phyloP scores from a whole-genome alignment of 2,329 filamentous ascomycete species.

The Apiospora kogelbergensis region DNA sequence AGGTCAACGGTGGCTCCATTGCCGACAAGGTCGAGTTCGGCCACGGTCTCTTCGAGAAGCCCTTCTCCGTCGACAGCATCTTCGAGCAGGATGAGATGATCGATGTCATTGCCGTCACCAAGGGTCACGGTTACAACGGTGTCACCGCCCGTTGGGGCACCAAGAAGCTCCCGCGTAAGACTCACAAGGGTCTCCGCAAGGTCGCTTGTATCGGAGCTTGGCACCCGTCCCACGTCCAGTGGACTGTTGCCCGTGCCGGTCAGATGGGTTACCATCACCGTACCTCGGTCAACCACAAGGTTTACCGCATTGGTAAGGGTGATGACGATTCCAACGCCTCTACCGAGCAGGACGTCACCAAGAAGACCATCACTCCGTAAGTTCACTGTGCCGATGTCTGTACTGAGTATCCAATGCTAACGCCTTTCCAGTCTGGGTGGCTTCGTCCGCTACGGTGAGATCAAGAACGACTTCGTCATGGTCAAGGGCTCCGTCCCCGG shows the following conservation, averaged over 20 bases:
- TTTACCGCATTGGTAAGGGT: constrained; percentile 97
- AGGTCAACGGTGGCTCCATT: constrained; percentile 96
- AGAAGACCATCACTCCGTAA: constrained; percentile 99
- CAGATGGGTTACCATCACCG: constrained; percentile 99
- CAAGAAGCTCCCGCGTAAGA: constrained; percentile 99
- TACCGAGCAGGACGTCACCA: constrained; percentile 94
- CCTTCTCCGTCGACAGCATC: constrained; percentile 86
- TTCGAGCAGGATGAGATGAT: constrained; percentile 99
- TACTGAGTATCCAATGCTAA: constrained; percentile 28
- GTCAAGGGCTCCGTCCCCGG: constrained; percentile 97
- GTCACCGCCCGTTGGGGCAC: constrained; percentile 98
- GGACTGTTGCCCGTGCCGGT: constrained; percentile 99
- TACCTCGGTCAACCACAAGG: constrained; percentile 99
- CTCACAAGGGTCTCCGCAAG: constrained; percentile 99
- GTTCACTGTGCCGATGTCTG: constrained; percentile 41
- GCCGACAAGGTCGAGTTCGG: constrained; percentile 97
- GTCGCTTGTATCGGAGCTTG: constrained; percentile 99
- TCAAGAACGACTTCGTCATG: constrained; percentile 99
- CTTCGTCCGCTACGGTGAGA: constrained; percentile 98
- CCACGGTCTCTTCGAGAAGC: constrained; percentile 98
- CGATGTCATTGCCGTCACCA: constrained; percentile 98
- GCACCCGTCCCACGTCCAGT: constrained; percentile 99
- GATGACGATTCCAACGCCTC: constrained; percentile 88
- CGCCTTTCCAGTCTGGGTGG: constrained; percentile 76
- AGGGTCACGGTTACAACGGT: constrained; percentile 98